Conservation (phyloP, 2,329 filamentous ascomycete genomes). For the Curvularia spicifera region DNA sequence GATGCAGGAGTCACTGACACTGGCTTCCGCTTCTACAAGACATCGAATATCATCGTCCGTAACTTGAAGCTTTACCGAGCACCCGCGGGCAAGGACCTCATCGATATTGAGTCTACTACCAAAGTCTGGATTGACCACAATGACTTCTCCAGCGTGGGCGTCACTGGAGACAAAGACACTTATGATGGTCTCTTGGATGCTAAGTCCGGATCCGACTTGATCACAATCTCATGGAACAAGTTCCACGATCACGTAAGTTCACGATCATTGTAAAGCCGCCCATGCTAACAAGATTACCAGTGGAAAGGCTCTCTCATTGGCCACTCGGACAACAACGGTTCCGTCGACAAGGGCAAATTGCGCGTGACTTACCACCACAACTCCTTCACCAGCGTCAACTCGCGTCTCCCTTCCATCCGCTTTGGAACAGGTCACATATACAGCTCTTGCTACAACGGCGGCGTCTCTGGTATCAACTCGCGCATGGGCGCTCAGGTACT, state of each 20-base stretch:
- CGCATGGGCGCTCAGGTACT: conserved; percentile 54
- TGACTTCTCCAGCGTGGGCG: conserved; percentile 64
- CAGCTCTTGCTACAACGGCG: conserved; percentile 55
- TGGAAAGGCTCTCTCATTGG: conserved; percentile 68
- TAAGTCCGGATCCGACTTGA: conserved; percentile 66
- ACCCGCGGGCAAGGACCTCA: conserved; percentile 64
- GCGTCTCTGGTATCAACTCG: conserved; percentile 52
- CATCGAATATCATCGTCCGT: conserved; percentile 66
- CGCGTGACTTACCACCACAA: conserved; percentile 72
- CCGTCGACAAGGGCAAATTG: conserved; percentile 64
- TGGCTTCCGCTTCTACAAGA: conserved; percentile 61
- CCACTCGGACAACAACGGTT: conserved; percentile 42
- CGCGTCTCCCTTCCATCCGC: conserved; percentile 66
- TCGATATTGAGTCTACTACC: conserved; percentile 63
- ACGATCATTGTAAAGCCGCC: not conserved
- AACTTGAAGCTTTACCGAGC: conserved; percentile 67
- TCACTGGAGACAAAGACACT: conserved; percentile 40
- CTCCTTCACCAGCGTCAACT: conserved; percentile 68
- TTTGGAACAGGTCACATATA: conserved; percentile 70
- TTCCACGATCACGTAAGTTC: conserved; percentile 59
- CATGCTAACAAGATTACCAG: conserved; percentile 20
- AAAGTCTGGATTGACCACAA: conserved; percentile 70
- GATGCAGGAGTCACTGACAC: conserved; percentile 52
- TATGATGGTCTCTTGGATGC: conserved; percentile 61
- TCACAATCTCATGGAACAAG: conserved; percentile 62